Conservation (phyloP, 495 filamentous ascomycete genomes). For the Lophium mytilinum region DNA sequence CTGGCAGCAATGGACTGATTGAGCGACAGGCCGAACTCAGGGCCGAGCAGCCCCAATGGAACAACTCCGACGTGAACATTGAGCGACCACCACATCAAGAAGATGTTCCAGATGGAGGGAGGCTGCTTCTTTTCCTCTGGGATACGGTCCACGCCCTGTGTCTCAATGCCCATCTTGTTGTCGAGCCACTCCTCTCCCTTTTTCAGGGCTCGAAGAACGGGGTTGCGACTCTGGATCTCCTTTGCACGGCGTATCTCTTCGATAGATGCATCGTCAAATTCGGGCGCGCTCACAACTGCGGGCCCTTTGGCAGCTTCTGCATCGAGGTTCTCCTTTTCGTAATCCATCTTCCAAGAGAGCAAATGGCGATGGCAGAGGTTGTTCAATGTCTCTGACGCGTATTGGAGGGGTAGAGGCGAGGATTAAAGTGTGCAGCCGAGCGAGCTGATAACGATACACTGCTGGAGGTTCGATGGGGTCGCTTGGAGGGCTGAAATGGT, state of each 20-base stretch:
- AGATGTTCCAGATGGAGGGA: constrained; percentile 1
- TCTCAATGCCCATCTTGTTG: constrained; percentile 1
- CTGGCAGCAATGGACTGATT: constrained; percentile 45
- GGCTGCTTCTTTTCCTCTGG: constrained; percentile 8
- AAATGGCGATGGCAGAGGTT: too few relatives aligned
- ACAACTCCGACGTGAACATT: constrained; percentile 8
- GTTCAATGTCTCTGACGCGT: too few relatives aligned
- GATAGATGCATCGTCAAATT: neutral
- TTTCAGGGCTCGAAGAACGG: neutral
- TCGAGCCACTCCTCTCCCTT: constrained; percentile 8
- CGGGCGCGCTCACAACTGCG: neutral
- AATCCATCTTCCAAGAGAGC: too few relatives aligned
- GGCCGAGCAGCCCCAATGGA: constrained; percentile 29
- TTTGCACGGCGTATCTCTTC: constrained; percentile 1
- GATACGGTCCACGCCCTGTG: constrained; percentile 5
- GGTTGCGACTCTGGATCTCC: neutral
- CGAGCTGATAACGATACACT: too few relatives aligned
- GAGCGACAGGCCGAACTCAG: constrained; percentile 42
- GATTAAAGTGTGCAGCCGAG: too few relatives aligned
- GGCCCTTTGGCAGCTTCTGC: neutral
- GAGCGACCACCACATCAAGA: constrained; percentile 3
- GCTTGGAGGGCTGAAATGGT: too few relatives aligned
- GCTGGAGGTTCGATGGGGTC: too few relatives aligned
- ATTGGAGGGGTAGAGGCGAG: too few relatives aligned
- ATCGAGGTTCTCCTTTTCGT: neutral